These are phyloP conservation scores for Phytophthora constricta DNA, from an alignment of 352 stramenopile species.

Conservation along the genomic window DNA sequence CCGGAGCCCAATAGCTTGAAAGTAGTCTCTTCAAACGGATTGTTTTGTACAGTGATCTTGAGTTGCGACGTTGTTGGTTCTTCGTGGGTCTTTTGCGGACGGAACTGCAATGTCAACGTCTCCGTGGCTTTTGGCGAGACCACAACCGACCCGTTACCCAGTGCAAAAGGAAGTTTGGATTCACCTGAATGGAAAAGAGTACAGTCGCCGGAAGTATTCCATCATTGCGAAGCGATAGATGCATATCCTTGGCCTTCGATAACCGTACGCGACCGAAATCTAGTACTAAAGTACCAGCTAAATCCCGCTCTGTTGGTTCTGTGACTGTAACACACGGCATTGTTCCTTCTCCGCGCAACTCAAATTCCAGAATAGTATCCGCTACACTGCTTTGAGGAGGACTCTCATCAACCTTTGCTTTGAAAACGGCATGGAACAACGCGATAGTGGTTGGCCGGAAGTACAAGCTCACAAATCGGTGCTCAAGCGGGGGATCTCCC, in stretches of 20 bases:
- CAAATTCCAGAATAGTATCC: conserved; percentile 83
- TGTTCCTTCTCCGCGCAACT: conserved; percentile 91
- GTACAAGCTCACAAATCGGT: conserved; percentile 94
- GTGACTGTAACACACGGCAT: conserved; percentile 92
- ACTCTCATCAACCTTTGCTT: conserved; percentile 84
- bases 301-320: conserved; percentile 76
- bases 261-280: conserved; percentile 84
- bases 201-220: conserved; percentile 92
- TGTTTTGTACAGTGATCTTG: conserved; percentile 92
- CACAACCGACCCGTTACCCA: conserved; percentile 79
- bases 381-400: conserved; percentile 32
- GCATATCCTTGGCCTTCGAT: conserved; percentile 72
- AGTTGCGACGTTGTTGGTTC: conserved; percentile 57
- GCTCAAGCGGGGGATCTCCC: conserved; percentile 95
- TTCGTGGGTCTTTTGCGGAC: conserved; percentile 79
- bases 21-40: conserved; percentile 88
- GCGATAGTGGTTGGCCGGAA: conserved; percentile 92
- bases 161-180: conserved; percentile 74
- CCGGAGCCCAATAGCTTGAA: conserved; percentile 76
- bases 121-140: conserved; percentile 71
- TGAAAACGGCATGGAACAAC: conserved; percentile 83
- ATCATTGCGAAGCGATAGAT: conserved; percentile 89
- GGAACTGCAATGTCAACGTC: conserved; percentile 81
- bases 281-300: conserved; percentile 66
- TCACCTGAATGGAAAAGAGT: conserved; percentile 86